Evolutionary conservation across 768 basidiomycete genomes (phyloP).

Genomic region (Psilocybe tampanensis): DNA sequence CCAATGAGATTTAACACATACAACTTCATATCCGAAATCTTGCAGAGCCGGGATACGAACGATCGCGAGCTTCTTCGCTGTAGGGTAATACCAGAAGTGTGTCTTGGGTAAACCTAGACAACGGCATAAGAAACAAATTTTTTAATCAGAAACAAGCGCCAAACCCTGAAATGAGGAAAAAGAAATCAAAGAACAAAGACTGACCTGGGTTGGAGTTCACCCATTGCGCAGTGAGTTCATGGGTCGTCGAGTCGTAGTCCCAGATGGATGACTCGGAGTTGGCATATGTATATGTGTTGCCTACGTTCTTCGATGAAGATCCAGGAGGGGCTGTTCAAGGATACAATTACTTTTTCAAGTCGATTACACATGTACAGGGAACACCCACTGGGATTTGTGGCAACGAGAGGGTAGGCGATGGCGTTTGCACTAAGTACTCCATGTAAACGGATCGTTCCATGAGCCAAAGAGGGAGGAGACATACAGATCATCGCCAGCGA

Average conservation of each 20-base stretch:
- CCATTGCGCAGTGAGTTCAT: conserved; percentile 9
- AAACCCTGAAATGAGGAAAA: background rate
- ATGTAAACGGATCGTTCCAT: background rate
- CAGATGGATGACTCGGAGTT: conserved; percentile 9
- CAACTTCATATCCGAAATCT: background rate
- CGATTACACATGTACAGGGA: background rate
- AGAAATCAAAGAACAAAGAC: background rate
- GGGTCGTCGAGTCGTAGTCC: conserved; percentile 1
- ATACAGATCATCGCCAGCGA: conserved; percentile 6
- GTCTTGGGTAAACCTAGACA: background rate
- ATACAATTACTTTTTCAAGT: background rate
- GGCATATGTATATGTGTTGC: background rate
- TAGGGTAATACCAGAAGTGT: conserved; percentile 4
- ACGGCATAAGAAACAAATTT: background rate
- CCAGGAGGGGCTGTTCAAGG: conserved; percentile 8
- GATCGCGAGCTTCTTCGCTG: background rate
- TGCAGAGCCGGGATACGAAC: background rate
- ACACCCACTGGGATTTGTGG: conserved; percentile 9
- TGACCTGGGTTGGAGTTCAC: conserved; percentile 3
- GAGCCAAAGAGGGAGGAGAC: background rate
- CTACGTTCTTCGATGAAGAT: background rate
- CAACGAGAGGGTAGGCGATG: background rate
- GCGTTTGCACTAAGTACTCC: background rate
- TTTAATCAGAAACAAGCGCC: background rate
- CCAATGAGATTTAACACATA: background rate